These are phyloP conservation scores for Annulohypoxylon truncatum DNA, from an alignment of 2,329 filamentous ascomycete species.

Conservation along the genomic window DNA sequence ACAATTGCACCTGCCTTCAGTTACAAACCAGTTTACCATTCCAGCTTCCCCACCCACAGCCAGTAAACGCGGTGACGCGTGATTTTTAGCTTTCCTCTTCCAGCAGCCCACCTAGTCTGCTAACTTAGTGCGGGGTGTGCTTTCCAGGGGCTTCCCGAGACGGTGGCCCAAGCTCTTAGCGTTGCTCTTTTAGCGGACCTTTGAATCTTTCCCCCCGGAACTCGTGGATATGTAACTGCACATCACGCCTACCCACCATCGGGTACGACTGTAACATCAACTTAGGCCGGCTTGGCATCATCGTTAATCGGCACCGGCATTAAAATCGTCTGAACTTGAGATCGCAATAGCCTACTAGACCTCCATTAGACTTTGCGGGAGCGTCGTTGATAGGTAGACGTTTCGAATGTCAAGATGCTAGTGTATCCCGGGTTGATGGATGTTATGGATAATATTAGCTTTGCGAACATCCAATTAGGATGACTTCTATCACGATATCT, in stretches of 20 bases:
- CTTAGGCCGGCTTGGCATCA: conserved; percentile 13
- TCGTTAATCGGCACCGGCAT: conserved; percentile 10
- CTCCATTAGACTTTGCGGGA: not conserved
- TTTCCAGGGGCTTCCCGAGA: not conserved
- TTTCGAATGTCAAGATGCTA: not conserved
- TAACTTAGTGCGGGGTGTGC: conserved; percentile 23
- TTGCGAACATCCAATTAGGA: not conserved
- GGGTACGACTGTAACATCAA: conserved; percentile 31
- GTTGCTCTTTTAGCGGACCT: conserved; percentile 28
- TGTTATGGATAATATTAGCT: not conserved
- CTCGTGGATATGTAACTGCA: not conserved
- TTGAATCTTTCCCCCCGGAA: not conserved
- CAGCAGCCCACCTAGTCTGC: not conserved
- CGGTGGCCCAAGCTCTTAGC: conserved; percentile 19
- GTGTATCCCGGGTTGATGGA: not conserved
- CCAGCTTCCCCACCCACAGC: not conserved
- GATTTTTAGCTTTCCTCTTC: conserved; percentile 7
- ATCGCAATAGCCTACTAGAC: not conserved
- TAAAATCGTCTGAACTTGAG: not conserved
- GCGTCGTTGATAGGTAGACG: not conserved
- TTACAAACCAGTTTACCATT: not conserved
- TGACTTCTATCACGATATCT: not conserved
- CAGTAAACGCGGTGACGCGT: conserved; percentile 22
- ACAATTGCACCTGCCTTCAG: not conserved
- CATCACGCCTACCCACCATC: conserved; percentile 8